Base-by-base conservation (phyloP, 306 rosid species). In the Cucurbita argyrosperma region DNA sequence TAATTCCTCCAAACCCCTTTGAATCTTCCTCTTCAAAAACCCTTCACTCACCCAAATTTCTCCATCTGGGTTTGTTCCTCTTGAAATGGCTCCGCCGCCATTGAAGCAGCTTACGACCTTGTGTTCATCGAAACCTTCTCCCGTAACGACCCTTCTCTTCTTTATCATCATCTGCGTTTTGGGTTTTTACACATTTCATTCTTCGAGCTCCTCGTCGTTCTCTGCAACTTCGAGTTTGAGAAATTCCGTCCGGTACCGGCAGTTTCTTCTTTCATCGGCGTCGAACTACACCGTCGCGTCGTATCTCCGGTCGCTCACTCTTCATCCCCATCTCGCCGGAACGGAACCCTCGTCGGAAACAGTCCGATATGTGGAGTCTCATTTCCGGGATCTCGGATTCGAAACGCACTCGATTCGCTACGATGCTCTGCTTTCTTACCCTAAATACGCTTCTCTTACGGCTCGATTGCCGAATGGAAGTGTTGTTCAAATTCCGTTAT, bases 311-410 rank as follows among this genome's bases (percentile, higher is more conserved):
- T 72, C 75, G 72, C 98, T 90, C 74, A 90, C 98, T 55, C 75
- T 57, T 5, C 97, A 84, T 69, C 92, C 98, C 19, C 98, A 94
- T 89, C 90, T 94, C 69, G 97, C 98, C 77, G 96, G 98, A 64
- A 94, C 98, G 7, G 76, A 81, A 62, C 81, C 87, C 72, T 86
- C 87, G 26, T 23, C 74, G 10, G 79, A 80, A 18, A 83, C 88
- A n/a, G 54, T 79, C 5, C n/a, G 5, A 57, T 85, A 76, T 60
- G 88, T 94, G 35, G 77, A 67, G 39, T 61, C 82, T 87, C 88
- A 84, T 60, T 89, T 89, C 84, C 35, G 64, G 13, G 66, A 79
- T 78, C 75, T 84, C 6, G 82, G 86, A 26, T 83, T 92, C 21
- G 75, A 69, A 35, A 75, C 98, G 42, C 93, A 78, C 76, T 72